Evolutionary conservation across 495 filamentous ascomycete species (phyloP).

Genomic region (Penicillium bialowiezense): DNA sequence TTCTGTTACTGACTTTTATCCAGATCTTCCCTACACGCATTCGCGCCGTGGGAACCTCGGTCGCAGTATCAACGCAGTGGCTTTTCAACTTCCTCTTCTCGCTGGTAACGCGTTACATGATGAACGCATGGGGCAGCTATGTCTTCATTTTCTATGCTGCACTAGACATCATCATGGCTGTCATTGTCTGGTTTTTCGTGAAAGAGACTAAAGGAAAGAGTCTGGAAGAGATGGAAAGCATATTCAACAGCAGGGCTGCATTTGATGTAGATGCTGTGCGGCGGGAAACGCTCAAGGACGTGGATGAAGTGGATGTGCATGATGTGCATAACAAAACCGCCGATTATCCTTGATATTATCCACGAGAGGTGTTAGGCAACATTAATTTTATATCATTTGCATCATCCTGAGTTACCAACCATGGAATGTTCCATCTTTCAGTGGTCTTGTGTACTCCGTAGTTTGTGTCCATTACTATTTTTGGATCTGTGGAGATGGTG

Average conservation of each 20-base stretch:
- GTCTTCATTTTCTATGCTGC: constrained; percentile 45
- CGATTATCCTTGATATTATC: not conserved
- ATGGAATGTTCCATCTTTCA: too few relatives aligned
- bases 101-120: constrained; percentile 47
- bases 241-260: constrained; percentile 25
- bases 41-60: constrained; percentile 42
- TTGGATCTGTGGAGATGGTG: not conserved
- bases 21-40: constrained; percentile 49
- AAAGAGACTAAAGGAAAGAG: constrained; percentile 59
- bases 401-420: too few relatives aligned
- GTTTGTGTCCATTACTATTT: not conserved
- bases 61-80: constrained; percentile 47
- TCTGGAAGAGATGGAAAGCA: constrained; percentile 46
- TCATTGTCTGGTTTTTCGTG: constrained; percentile 57
- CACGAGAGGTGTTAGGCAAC: too few relatives aligned
- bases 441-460: not conserved
- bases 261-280: constrained; percentile 24
- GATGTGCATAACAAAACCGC: constrained; percentile 10
- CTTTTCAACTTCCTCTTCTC: constrained; percentile 52
- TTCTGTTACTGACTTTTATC: not conserved
- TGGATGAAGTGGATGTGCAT: constrained; percentile 15
- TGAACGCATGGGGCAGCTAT: constrained; percentile 43
- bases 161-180: constrained; percentile 36
- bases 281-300: constrained; percentile 10
- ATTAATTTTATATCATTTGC: too few relatives aligned